These are phyloP conservation scores for Hypocreales sp. DNA, from an alignment of 2,329 filamentous ascomycete species.

Conservation along the genomic window DNA sequence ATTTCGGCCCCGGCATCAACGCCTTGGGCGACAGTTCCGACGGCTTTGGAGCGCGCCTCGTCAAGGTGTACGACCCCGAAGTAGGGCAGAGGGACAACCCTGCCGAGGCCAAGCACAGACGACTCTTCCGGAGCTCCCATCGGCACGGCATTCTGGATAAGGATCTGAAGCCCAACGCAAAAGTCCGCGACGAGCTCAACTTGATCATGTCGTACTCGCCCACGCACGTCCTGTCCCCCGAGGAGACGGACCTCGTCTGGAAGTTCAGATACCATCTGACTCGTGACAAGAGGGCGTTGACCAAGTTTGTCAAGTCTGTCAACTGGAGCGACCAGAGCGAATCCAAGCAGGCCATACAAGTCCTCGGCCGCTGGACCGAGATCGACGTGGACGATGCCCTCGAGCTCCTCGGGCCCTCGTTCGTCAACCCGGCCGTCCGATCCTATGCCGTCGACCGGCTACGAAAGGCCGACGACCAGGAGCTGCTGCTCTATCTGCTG, in stretches of 20 bases:
- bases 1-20: slow-evolving; percentile 80
- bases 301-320: slow-evolving; percentile 96
- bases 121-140: slow-evolving; percentile 76
- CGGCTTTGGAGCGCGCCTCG: slow-evolving; percentile 42
- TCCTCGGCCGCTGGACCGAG: slow-evolving; percentile 86
- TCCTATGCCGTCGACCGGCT: slow-evolving; percentile 88
- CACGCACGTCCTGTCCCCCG: slow-evolving; percentile 70
- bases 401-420: slow-evolving; percentile 81
- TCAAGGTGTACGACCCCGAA: slow-evolving; percentile 87
- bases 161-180: slow-evolving; percentile 89
- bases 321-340: slow-evolving; percentile 83
- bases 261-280: slow-evolving; percentile 92
- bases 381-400: slow-evolving; percentile 95
- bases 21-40: slow-evolving; percentile 38
- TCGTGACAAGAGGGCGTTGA: slow-evolving; percentile 79
- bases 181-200: slow-evolving; percentile 88
- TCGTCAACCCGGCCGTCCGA: slow-evolving; percentile 75
- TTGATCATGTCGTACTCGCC: slow-evolving; percentile 83
- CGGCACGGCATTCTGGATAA: slow-evolving; percentile 89
- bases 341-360: slow-evolving; percentile 74
- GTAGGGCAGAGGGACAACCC: slow-evolving; percentile 82
- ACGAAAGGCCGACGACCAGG: slow-evolving; percentile 82
- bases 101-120: slow-evolving; percentile 84
- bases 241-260: slow-evolving; percentile 95
- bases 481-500: slow-evolving; percentile 77